phyloP scores from a whole-genome alignment of 2,329 filamentous ascomycete genomes.

The Pseudogymnoascus pannorum region DNA sequence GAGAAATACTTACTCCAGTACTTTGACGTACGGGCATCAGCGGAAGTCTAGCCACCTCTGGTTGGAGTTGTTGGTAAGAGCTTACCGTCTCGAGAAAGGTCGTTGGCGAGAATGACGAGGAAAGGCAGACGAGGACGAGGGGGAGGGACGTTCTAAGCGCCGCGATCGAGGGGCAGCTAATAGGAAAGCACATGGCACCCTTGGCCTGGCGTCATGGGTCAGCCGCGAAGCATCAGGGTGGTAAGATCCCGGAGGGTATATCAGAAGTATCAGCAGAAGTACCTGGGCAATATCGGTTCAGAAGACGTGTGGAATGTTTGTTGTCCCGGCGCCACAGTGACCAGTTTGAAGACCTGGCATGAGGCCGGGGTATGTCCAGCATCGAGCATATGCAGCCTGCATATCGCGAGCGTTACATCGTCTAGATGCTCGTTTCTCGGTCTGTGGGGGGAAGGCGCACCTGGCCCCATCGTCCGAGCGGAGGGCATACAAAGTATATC shows the following conservation, averaged over 20 bases:
- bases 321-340: neutral
- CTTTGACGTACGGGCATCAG: neutral
- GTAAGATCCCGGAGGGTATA: neutral
- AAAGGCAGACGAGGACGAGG: neutral
- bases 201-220: conserved; percentile 3
- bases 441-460: neutral
- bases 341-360: neutral
- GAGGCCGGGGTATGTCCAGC: neutral
- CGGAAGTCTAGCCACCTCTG: neutral
- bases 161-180: neutral
- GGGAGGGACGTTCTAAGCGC: neutral
- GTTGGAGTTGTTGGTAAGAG: neutral
- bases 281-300: conserved; percentile 3
- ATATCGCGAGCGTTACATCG: neutral
- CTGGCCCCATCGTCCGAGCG: neutral
- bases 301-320: conserved; percentile 3
- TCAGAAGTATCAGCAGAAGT: neutral
- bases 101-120: neutral
- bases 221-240: neutral
- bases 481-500: neutral
- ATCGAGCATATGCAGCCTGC: neutral
- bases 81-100: neutral
- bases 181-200: conserved; percentile 3
- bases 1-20: neutral
- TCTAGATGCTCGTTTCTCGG: neutral